Base-by-base conservation (phyloP, 176 grass and related monocot genomes). In the Eleusine coracana region DNA sequence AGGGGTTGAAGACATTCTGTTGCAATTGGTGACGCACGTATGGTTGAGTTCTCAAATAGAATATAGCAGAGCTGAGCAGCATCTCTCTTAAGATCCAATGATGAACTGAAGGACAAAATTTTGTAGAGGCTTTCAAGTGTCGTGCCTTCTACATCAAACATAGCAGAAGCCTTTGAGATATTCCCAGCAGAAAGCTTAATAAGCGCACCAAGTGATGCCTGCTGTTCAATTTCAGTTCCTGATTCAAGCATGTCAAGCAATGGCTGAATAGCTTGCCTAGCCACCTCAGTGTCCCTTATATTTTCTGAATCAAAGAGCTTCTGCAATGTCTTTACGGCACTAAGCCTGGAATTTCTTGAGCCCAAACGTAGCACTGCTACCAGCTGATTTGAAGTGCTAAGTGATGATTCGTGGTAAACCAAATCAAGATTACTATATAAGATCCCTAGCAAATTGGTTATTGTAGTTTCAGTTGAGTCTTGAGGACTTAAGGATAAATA, bases 401-500 rank as follows among this genome's bases (percentile, higher is more conserved):
- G 66, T 79, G 95, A 88, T 85, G 90, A 90, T 93, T 94, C 95
- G 86, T 95, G 86, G 68, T 92, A 88, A 71, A 95, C 75, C 21
- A 98, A 81, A 71, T 98, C 92, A 78, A 92, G 82, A 64, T 98
- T 98, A 78, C 68, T 89, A 76, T 98, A 98, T 58, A 98, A 86
- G 58, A 98, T 95, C 60, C 82, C 74, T 49, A 98, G 73, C 63
- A 98, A 86, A 79, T 98, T 92, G 41, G 89, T 88, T 90, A 98
- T 98, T 64, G 88, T 75, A 67, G 90, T 93, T 90, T 98, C 95
- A 51, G 92, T 95, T 65, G 92, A 91, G 82, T 93, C 88, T 89
- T 98, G 92, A 29, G 95, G 95, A 73, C 95, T 91, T 83, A 98
- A 92, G 91, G 95, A 98, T 84, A 98, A 87, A 85, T 98, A 98